Evolutionary conservation across 2,329 filamentous ascomycete species (phyloP), one percentile per base, ranked within the genome.

Genomic region (Cryphonectria japonica): DNA sequence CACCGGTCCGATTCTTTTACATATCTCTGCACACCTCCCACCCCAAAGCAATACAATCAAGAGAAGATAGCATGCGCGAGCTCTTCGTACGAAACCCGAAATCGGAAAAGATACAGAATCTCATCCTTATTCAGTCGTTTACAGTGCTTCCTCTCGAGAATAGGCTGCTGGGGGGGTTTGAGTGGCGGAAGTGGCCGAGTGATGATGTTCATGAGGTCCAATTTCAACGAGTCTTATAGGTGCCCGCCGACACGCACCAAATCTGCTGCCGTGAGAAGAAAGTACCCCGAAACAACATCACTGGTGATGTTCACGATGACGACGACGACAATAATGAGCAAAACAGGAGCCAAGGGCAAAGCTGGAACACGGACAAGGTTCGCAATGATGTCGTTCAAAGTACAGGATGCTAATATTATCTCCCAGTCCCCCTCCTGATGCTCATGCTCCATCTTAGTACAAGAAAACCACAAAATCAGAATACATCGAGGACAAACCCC

Each of bases 21-120:
- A 67, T 57, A 60, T 61, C 6, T 57, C n/a, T 32, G 66, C 66
- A 54, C 29, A 3, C 1, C 34, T 6, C 34, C 3, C 34, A 16
- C 52, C 65, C 52, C 57, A 19, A 16, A 50, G 37, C n/a, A 60
- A 26, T 34, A 50, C 54, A 19, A 14, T 61, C 59, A 60, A 60
- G 66, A 67, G 54, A 67, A 67, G 37, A 67, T 67, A 67, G 54
- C 66, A 67, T 22, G 37, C 37, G 43, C 66, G 37, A 14, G 37
- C 37, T 60, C 3, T 61, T 61, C n/a, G 32, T 22, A 32, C 19
- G 34, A 22, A 26, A 39, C 13, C 11, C 16, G 19, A 13, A 61
- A n/a, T n/a, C 4, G 26, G 26, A 59, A 32, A 8, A 61, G 13
- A 37, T n/a, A 61, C 6, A 32, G 29, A 11, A 13, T 4, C 8